Evolutionary conservation across 2,329 filamentous ascomycete species (phyloP).

Genomic region (Fusarium nurragi): DNA sequence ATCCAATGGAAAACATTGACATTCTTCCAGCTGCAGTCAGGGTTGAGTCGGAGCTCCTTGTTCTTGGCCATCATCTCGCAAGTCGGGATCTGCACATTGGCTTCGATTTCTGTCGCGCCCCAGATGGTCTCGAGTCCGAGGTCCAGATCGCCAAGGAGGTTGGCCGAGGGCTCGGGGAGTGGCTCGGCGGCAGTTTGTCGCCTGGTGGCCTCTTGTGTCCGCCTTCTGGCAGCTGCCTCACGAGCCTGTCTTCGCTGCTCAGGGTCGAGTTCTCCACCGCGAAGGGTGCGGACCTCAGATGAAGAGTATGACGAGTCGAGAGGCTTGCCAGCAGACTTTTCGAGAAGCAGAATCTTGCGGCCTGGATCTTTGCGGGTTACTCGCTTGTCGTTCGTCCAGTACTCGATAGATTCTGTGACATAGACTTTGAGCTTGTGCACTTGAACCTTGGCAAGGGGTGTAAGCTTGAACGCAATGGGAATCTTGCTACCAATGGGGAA

Average conservation of each 20-base stretch:
- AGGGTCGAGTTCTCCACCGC: slow-evolving; percentile 78
- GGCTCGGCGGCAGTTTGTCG: slow-evolving; percentile 51
- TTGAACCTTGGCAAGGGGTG: slow-evolving; percentile 90
- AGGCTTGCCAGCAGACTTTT: slow-evolving; percentile 84
- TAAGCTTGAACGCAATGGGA: slow-evolving; percentile 93
- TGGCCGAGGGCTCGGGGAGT: slow-evolving; percentile 67
- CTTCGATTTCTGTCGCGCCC: slow-evolving; percentile 92
- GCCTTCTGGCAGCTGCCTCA: slow-evolving; percentile 56
- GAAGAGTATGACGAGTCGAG: slow-evolving; percentile 77
- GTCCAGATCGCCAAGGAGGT: slow-evolving; percentile 82
- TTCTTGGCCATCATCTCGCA: slow-evolving; percentile 87
- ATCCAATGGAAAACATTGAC: slow-evolving; percentile 97
- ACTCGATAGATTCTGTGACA: slow-evolving; percentile 89
- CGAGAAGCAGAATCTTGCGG: slow-evolving; percentile 85
- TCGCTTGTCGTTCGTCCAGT: slow-evolving; percentile 85
- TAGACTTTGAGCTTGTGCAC: slow-evolving; percentile 93
- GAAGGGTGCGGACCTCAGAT: slow-evolving; percentile 78
- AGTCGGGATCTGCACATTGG: slow-evolving; percentile 90
- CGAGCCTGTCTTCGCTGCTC: slow-evolving; percentile 60
- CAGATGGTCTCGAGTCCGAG: slow-evolving; percentile 75
- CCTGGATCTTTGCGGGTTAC: slow-evolving; percentile 87
- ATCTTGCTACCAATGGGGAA: slow-evolving; percentile 89
- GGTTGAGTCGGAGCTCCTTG: slow-evolving; percentile 73
- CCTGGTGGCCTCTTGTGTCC: slow-evolving; percentile 64
- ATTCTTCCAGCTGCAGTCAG: slow-evolving; percentile 92